These are phyloP conservation scores for Gymnopus androsaceus DNA, from an alignment of 1,284 basidiomycete genomes.

Conservation along the genomic window DNA sequence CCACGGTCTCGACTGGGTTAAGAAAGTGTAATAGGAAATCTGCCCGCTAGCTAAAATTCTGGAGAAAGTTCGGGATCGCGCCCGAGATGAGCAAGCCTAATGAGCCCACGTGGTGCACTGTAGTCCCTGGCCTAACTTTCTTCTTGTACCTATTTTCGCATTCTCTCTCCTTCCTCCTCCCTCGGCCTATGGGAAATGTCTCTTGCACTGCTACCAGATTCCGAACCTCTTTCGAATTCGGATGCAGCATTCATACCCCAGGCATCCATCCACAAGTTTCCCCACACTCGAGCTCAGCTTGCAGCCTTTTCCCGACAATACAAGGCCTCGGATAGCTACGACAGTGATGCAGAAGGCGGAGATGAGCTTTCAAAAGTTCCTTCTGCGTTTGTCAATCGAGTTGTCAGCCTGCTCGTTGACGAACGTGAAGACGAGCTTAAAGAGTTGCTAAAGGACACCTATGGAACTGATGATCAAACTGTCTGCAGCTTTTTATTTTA, in stretches of 20 bases:
- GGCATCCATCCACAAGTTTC: conserved; percentile 51
- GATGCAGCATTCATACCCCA: conserved; percentile 16
- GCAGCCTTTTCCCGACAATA: conserved; percentile 70
- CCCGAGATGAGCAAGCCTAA: no score
- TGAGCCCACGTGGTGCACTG: no score
- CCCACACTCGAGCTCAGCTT: conserved; percentile 79
- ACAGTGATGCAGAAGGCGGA: conserved; percentile 59
- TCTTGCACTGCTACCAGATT: conserved; percentile 19
- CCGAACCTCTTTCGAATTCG: conserved; percentile 15
- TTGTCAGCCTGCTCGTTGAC: conserved; percentile 71
- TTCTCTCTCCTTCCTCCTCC: not conserved
- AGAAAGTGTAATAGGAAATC: no score
- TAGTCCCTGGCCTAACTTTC: not conserved
- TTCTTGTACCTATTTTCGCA: not conserved
- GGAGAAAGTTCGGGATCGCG: no score
- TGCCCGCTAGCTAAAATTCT: no score
- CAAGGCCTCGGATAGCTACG: conserved; percentile 55
- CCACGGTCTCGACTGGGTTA: no score
- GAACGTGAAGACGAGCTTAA: conserved; percentile 89
- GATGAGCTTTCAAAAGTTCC: conserved; percentile 57
- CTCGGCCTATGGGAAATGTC: conserved; percentile 11
- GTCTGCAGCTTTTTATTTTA: conserved; percentile 42
- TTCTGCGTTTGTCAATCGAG: conserved; percentile 61
- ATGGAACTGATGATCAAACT: conserved; percentile 74
- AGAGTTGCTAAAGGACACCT: conserved; percentile 66